phyloP scores from a whole-genome alignment of 805 yeast species.

The Schizosaccharomyces lindneri region DNA sequence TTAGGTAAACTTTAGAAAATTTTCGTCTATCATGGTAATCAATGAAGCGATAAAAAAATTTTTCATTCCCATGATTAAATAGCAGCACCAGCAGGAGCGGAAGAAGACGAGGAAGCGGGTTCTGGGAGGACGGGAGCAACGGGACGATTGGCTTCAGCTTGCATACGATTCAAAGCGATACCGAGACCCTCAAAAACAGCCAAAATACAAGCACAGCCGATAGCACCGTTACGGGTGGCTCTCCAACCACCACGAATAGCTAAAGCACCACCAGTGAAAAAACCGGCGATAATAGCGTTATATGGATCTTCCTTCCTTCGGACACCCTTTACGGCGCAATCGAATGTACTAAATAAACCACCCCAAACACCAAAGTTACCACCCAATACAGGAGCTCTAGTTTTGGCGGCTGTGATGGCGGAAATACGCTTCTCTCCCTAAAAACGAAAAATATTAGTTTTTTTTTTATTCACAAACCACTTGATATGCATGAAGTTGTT shows the following conservation, averaged over 20 bases:
- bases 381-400: slow-evolving; percentile 95
- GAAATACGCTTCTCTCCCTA: slow-evolving; percentile 86
- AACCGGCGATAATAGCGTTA: slow-evolving; percentile 94
- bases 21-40: too few relatives aligned
- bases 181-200: slow-evolving; percentile 98
- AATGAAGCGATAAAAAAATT: neutral
- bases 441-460: neutral
- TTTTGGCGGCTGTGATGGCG: slow-evolving; percentile 68
- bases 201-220: slow-evolving; percentile 86
- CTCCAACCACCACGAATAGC: slow-evolving; percentile 98
- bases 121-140: slow-evolving; percentile 2
- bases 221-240: slow-evolving; percentile 87
- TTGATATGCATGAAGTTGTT: neutral
- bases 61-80: neutral
- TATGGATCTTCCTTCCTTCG: slow-evolving; percentile 96
- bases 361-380: slow-evolving; percentile 99
- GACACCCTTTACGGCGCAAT: slow-evolving; percentile 82
- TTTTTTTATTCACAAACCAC: neutral
- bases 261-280: slow-evolving; percentile 90
- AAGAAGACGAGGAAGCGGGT: neutral
- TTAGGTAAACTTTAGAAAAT: too few relatives aligned
- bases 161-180: slow-evolving; percentile 72
- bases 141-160: slow-evolving; percentile 22
- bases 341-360: slow-evolving; percentile 85
- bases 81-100: neutral